Conservation (phyloP, 306 rosid species). For the Malus orientalis region DNA sequence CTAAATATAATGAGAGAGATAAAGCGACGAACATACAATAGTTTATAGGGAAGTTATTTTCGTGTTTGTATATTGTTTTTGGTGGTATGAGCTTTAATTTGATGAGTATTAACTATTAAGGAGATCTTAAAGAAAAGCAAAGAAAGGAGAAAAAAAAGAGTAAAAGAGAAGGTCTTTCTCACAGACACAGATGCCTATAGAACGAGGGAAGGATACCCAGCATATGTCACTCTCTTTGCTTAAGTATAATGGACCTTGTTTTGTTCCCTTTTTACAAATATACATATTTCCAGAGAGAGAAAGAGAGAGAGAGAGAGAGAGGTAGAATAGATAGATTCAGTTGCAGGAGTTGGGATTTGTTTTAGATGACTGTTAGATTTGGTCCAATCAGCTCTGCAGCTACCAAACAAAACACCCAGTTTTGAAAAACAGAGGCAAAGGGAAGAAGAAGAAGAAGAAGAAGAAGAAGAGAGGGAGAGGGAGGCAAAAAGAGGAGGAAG, state of each 20-base stretch:
- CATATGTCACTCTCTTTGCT: conserved; percentile 71
- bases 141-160: conserved; percentile 22
- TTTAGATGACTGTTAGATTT: conserved; percentile 28
- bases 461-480: neutral
- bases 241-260: conserved; percentile 53
- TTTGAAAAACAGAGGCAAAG: conserved; percentile 16
- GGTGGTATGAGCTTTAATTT: neutral
- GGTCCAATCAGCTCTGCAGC: conserved; percentile 25
- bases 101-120: neutral
- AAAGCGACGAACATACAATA: too few relatives aligned
- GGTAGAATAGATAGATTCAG: conserved; percentile 25
- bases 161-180: conserved; percentile 72
- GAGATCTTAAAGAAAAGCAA: conserved; percentile 27
- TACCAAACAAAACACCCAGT: conserved; percentile 28
- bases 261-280: conserved; percentile 31
- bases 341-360: conserved; percentile 34
- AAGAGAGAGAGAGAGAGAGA: neutral
- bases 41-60: neutral
- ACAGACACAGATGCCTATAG: conserved; percentile 73
- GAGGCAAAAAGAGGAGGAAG: neutral
- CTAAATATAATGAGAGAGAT: too few relatives aligned
- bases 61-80: neutral
- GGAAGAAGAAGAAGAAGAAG: neutral
- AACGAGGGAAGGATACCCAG: conserved; percentile 46
- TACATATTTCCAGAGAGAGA: conserved; percentile 8